A percentile compares a stretch with the other conserved stretches of the same genome.
These are phyloP conservation scores for Aristolochia californica DNA, from an alignment of 164 flowering plant species.

Conservation along the genomic window DNA sequence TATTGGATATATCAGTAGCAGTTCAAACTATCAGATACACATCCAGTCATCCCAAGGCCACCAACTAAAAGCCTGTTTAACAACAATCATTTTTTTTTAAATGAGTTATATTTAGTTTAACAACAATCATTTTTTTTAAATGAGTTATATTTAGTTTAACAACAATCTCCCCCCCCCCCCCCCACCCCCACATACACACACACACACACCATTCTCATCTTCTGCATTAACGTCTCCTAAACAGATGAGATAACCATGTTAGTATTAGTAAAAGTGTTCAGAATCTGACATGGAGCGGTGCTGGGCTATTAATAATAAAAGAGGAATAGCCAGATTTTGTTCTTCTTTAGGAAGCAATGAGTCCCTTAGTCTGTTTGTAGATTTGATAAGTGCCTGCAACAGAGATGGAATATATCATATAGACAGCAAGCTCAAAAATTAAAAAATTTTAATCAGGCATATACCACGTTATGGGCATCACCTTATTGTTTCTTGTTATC, in stretches of 20 bases:
- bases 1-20: no score
- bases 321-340: conserved; percentile 88
- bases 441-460: background rate
- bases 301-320: conserved; percentile 84
- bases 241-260: background rate
- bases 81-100: no score
- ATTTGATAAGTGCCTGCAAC: conserved; percentile 76
- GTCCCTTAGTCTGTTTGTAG: conserved; percentile 83
- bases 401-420: background rate
- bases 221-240: background rate
- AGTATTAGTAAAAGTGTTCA: background rate
- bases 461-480: conserved; percentile 6
- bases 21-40: no score
- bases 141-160: no score
- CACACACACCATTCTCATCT: conserved; percentile 1
- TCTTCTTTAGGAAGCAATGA: conserved; percentile 90
- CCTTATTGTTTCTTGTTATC: conserved; percentile 88
- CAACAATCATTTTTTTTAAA: no score
- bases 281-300: conserved; percentile 86
- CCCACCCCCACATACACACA: no score
- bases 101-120: no score
- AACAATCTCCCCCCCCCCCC: no score
- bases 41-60: no score
- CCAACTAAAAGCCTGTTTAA: no score
- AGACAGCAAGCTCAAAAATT: background rate